phyloP scores from a whole-genome alignment of 208 protist genomes.

The Crithidia brevicula region DNA sequence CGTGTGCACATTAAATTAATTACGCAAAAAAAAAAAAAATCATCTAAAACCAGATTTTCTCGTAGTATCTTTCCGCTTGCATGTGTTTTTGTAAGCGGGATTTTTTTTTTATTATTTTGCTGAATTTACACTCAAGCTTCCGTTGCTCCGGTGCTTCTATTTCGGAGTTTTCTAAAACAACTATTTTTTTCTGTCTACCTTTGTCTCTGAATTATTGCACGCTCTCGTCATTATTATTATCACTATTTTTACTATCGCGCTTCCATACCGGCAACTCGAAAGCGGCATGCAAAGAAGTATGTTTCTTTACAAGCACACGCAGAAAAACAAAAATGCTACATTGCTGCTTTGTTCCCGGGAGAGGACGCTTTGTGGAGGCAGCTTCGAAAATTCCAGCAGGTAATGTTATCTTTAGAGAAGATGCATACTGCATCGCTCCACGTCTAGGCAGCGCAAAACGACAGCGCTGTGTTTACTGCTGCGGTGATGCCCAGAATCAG shows the following conservation, averaged over 20 bases:
- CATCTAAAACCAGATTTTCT: too few species aligned
- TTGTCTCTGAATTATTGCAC: too few species aligned
- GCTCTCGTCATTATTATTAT: too few species aligned
- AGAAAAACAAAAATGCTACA: conserved; percentile 24
- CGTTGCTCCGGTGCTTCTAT: too few species aligned
- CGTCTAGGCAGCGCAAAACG: conserved; percentile 15
- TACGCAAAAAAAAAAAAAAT: too few species aligned
- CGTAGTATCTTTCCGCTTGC: not conserved
- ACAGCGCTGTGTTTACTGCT: conserved; percentile 35
- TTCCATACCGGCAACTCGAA: not conserved
- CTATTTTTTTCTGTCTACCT: too few species aligned
- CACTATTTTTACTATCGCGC: not conserved
- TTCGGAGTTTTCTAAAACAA: too few species aligned
- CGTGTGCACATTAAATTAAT: too few species aligned
- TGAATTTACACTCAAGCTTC: too few species aligned
- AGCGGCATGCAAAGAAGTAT: not conserved
- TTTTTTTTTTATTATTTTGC: not conserved
- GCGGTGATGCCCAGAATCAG: not conserved
- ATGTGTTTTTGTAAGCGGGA: not conserved
- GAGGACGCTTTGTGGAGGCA: conserved; percentile 32
- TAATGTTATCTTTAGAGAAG: conserved; percentile 36
- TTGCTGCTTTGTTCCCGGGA: conserved; percentile 20
- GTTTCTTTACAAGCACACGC: too few species aligned
- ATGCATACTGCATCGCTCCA: conserved; percentile 31
- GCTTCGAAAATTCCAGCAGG: conserved; percentile 29